These are phyloP conservation scores for Oryza brachyantha DNA, from an alignment of 176 grass and related monocot species.

Conservation along the genomic window DNA sequence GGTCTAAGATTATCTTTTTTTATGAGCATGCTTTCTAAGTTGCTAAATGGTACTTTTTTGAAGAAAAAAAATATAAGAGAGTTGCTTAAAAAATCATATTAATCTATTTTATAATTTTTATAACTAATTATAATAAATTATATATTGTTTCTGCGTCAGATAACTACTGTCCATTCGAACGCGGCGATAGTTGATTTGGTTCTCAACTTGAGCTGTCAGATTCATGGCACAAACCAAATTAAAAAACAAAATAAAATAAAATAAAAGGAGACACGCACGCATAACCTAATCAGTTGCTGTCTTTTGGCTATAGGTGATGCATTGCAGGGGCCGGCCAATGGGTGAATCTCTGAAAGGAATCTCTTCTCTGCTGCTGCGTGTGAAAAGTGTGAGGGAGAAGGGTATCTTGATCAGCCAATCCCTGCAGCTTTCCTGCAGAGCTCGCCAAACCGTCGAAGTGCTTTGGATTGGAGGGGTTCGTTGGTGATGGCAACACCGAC, in stretches of 20 bases:
- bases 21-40: no score
- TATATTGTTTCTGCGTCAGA: no score
- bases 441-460: neutral
- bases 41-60: no score
- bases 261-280: neutral
- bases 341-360: neutral
- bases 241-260: neutral
- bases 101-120: no score
- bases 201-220: neutral
- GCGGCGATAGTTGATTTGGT: neutral
- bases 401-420: neutral
- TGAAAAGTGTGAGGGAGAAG: neutral
- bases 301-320: neutral
- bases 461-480: neutral
- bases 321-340: neutral
- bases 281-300: neutral
- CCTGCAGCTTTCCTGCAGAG: neutral
- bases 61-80: no score
- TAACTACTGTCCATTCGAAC: no score
- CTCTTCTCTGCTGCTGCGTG: neutral
- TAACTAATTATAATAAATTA: no score
- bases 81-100: no score
- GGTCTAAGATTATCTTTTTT: no score
- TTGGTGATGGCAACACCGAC: neutral
- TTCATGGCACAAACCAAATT: neutral